Base-by-base conservation (phyloP, 371 early-diverging fungal species). In the Mucor mucedo region DNA sequence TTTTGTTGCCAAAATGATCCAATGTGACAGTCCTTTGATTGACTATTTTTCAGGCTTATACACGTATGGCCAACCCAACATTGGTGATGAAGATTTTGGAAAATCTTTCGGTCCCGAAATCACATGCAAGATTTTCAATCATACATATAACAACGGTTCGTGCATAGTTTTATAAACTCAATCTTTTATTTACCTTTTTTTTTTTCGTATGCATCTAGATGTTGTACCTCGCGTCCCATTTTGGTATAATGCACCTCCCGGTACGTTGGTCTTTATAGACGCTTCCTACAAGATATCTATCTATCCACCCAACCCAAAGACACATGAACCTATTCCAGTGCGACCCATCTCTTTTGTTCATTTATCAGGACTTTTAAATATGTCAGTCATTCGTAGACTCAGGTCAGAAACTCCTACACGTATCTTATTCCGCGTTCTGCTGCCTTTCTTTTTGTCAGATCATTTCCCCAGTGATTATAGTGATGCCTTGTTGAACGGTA, bases 371-470 rank as follows among this genome's bases (percentile, higher is more conserved):
- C 56, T 84, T 2, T 53, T 86, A 56, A 84, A 84, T 47, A 55
- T 57, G 0, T 57, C 70, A 8, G 82, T 86, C 3, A 80, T 84
- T 21, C 72, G 69, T 45, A 66, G 86, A 50, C 62, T 86, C 53
- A 70, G 65, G 13, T 71, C 61, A 6, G 86, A 86, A 60, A 73
- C 80, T 0, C 68, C 75, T 50, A 57, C 80, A 0, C 83, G 84
- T 14, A 72, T 86, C 35, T 32, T 79, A 5, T 83, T 83, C 45
- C 78, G 86, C 16, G 56, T 86, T 11, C 21, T 83, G 2, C 65
- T 80, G 11, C 86, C 86, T 0, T 86, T 83, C 63, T 83, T 86
- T 57, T 47, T 86, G 55, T 84, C 84, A 35, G 86, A 86, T 54
- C 86, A 86, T 64, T 86, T 86, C 44, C 80, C 83, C 0, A 71